Percentiles rank a stretch among this genome's conserved stretches.
Conservation (phyloP, 805 yeast genomes). For the Candida insectalens region DNA sequence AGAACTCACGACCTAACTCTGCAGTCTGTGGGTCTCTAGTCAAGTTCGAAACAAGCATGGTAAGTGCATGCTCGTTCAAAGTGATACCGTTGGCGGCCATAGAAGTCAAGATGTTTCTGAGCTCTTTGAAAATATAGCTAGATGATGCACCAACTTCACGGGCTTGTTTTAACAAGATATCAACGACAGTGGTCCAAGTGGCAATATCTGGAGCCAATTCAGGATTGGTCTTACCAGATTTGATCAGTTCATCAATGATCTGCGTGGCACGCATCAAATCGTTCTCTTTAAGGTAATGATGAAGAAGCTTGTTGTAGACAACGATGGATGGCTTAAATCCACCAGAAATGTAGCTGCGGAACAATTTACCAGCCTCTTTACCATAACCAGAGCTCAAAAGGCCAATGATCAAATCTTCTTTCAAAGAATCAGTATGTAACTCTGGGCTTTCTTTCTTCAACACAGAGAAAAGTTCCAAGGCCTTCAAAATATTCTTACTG, state of each 20-base stretch:
- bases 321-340: slow-evolving; percentile 32
- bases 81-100: slow-evolving; percentile 30
- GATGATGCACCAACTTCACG: slow-evolving; percentile 31
- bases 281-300: slow-evolving; percentile 28
- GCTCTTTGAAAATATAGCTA: slow-evolving; percentile 22
- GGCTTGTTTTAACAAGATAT: slow-evolving; percentile 41
- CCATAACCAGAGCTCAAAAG: slow-evolving; percentile 30
- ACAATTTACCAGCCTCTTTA: slow-evolving; percentile 28
- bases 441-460: slow-evolving; percentile 24
- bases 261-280: slow-evolving; percentile 37
- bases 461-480: slow-evolving; percentile 26
- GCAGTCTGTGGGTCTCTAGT: slow-evolving; percentile 35
- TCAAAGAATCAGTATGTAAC: slow-evolving; percentile 28
- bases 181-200: slow-evolving; percentile 52
- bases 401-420: slow-evolving; percentile 37
- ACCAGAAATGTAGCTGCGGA: slow-evolving; percentile 18
- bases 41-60: slow-evolving; percentile 46
- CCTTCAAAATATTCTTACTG: slow-evolving; percentile 31
- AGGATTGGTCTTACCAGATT: slow-evolving; percentile 13
- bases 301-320: slow-evolving; percentile 44
- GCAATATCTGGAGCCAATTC: slow-evolving; percentile 45
- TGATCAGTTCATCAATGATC: slow-evolving; percentile 36
- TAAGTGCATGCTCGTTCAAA: slow-evolving; percentile 34
- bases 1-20: slow-evolving; percentile 42
- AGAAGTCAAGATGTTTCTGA: slow-evolving; percentile 21